Base-by-base conservation (phyloP, 768 basidiomycete species). In the Podaxis sp. region DNA sequence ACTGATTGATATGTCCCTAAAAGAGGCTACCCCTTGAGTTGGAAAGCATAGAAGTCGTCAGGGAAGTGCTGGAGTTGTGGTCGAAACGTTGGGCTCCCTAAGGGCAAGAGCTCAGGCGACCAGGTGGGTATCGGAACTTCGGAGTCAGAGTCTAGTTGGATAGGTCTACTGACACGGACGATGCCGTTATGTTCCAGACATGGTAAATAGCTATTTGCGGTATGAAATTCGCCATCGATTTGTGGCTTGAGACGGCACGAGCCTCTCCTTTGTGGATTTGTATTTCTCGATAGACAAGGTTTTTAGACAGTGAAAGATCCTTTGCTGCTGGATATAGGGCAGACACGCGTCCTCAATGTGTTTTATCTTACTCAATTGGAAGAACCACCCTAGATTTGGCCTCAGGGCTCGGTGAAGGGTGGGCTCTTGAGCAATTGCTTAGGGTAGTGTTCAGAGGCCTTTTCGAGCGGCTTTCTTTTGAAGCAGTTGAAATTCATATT, bases 311-410 rank as follows among this genome's bases (percentile, higher is more conserved):
- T n/a, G 13, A 5, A 19, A 19, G 42, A 44, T 33, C 36, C 33
- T 39, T 17, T 22, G 24, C 38, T 57, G 11, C 42, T 46, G 12
- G 22, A 30, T 38, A 36, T 19, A n/a, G 39, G 51, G 33, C 15
- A 39, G 28, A 51, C 59, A 61, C 52, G 59, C 51, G 24, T 33
- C 51, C 39, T n/a, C 59, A 61, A 61, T 61, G 59, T 38, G 59
- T 42, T 61, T 28, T 52, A 12, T 22, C 52, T 61, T 53, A 61
- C 51, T 44, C 59, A 42, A 52, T 60, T 12, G 42, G 13, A 60
- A 40, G 51, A 60, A 51, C 38, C 48, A 51, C 59, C 59, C 38
- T 60, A 24, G 24, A 52, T 52, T 28, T 17, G 19, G 12, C 19
- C 36, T 24, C 59, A 60, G 59, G 38, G 36, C 6, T 22, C 38